phyloP scores from a whole-genome alignment of 441 rosid genomes.

The Francoa sonchifolia region DNA sequence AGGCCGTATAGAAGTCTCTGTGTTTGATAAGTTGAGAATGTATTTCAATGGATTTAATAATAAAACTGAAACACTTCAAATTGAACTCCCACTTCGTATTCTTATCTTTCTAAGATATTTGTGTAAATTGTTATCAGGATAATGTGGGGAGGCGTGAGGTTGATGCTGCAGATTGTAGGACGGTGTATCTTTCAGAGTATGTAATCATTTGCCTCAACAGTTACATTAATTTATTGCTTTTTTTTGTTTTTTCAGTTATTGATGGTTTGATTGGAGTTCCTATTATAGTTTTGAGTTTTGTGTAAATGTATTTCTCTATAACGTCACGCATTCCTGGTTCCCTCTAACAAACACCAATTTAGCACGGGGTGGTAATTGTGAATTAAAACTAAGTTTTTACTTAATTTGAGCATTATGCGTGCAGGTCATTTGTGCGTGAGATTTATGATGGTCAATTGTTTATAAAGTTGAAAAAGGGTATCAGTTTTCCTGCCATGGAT shows the following conservation, averaged over 20 bases:
- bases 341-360: no score
- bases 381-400: background rate
- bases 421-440: constrained; percentile 74
- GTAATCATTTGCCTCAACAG: constrained; percentile 15
- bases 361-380: no score
- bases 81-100: no score
- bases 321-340: no score
- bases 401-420: constrained; percentile 5
- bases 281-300: no score
- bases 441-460: constrained; percentile 77
- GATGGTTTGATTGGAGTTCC: no score
- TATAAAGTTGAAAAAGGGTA: constrained; percentile 60
- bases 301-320: no score
- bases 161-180: constrained; percentile 76
- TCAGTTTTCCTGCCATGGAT: constrained; percentile 82
- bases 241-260: background rate
- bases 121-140: constrained; percentile 17
- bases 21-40: no score
- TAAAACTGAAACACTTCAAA: no score
- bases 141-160: constrained; percentile 54
- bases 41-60: no score
- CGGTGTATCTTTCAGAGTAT: constrained; percentile 78
- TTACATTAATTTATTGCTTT: background rate
- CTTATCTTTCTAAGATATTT: no score
- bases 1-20: no score